phyloP scores from a whole-genome alignment of 345 rosid species.

The Salix viminalis region DNA sequence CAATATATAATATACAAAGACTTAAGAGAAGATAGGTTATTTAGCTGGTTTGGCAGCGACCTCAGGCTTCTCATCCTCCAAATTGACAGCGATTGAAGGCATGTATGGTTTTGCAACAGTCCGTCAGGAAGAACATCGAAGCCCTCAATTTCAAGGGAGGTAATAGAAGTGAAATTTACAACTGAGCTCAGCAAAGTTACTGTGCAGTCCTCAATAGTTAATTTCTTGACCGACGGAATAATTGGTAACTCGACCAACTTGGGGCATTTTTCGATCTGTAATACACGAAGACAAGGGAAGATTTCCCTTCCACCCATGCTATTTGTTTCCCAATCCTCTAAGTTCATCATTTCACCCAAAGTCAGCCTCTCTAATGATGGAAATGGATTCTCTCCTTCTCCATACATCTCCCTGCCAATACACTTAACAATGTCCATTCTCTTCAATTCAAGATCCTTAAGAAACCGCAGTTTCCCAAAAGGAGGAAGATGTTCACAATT shows the following conservation, averaged over 20 bases:
- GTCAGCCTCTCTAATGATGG: background rate
- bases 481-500: constrained; percentile 7
- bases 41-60: constrained; percentile 2
- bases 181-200: background rate
- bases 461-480: no score
- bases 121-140: background rate
- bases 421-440: no score
- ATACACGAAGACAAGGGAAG: background rate
- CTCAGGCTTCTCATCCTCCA: background rate
- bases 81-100: background rate
- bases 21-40: constrained; percentile 3
- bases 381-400: no score
- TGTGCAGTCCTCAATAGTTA: background rate
- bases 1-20: background rate
- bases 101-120: background rate
- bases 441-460: no score
- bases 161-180: background rate
- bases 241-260: constrained; percentile 1
- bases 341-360: background rate
- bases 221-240: background rate
- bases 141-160: background rate
- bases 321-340: background rate
- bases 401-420: no score
- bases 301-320: background rate
- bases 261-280: background rate